Percentiles rank a stretch among this genome's conserved stretches.
phyloP scores from a whole-genome alignment of 2,329 filamentous ascomycete species.

The Venturia asperata region DNA sequence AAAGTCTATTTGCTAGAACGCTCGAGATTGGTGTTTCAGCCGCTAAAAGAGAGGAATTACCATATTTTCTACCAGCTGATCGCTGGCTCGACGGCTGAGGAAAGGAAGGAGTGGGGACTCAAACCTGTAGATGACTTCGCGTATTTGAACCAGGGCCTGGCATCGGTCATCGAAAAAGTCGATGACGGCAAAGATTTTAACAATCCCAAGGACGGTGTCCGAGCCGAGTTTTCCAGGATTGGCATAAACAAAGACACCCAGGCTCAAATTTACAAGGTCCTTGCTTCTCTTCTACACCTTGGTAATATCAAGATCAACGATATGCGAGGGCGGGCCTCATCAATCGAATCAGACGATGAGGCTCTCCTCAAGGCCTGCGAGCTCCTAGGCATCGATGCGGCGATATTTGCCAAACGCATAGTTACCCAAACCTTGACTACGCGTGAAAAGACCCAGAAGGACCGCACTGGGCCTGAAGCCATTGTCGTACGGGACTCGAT shows the following conservation, averaged over 20 bases:
- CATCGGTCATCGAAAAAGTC: slow-evolving; percentile 84
- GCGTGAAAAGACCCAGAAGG: slow-evolving; percentile 95
- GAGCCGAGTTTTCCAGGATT: slow-evolving; percentile 78
- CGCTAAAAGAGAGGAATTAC: slow-evolving; percentile 95
- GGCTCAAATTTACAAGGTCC: slow-evolving; percentile 75
- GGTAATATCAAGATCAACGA: slow-evolving; percentile 94
- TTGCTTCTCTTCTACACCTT: slow-evolving; percentile 86
- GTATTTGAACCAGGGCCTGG: slow-evolving; percentile 91
- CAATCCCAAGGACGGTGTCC: slow-evolving; percentile 56
- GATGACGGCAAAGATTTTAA: slow-evolving; percentile 88
- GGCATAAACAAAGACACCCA: slow-evolving; percentile 72
- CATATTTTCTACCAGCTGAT: slow-evolving; percentile 98
- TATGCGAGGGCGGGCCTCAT: slow-evolving; percentile 68
- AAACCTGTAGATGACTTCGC: slow-evolving; percentile 84
- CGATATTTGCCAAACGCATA: slow-evolving; percentile 93
- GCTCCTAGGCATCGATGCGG: slow-evolving; percentile 78
- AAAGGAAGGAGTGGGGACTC: slow-evolving; percentile 72
- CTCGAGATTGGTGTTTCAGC: slow-evolving; percentile 93
- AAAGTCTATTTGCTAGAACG: slow-evolving; percentile 92
- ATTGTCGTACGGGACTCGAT: slow-evolving; percentile 94
- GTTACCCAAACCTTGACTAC: slow-evolving; percentile 95
- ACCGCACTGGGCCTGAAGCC: slow-evolving; percentile 87
- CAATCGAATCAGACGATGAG: slow-evolving; percentile 72
- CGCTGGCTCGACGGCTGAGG: slow-evolving; percentile 77
- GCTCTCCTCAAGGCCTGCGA: slow-evolving; percentile 72